phyloP scores from a whole-genome alignment of 352 stramenopile species.

The Pythium aphanidermatum region DNA sequence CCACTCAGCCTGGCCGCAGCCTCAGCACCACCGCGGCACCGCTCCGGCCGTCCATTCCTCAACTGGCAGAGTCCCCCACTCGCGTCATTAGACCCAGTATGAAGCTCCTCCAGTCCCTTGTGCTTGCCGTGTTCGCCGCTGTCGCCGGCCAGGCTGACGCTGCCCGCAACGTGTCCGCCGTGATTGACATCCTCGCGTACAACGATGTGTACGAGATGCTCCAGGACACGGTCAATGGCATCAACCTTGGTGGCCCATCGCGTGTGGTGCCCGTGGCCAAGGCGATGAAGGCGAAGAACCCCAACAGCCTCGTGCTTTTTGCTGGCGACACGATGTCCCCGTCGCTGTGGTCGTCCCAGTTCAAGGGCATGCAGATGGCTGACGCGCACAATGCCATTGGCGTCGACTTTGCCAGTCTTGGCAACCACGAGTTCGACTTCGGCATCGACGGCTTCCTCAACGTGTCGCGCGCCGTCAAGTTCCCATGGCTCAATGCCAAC shows the following conservation, averaged over 20 bases:
- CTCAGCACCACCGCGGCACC: too few relatives aligned
- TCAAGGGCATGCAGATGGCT: constrained; percentile 77
- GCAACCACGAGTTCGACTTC: constrained; percentile 82
- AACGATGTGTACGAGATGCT: constrained; percentile 81
- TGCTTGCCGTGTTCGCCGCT: constrained; percentile 18
- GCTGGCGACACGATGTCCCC: constrained; percentile 76
- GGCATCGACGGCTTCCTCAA: constrained; percentile 72
- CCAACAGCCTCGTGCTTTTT: constrained; percentile 73
- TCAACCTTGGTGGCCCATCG: constrained; percentile 68
- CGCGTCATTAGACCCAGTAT: constrained; percentile 4
- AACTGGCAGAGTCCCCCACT: background rate
- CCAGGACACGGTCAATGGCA: constrained; percentile 48
- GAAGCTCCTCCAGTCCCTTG: constrained; percentile 28
- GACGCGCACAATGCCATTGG: constrained; percentile 70
- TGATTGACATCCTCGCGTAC: constrained; percentile 64
- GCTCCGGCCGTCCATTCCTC: background rate
- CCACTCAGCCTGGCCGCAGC: too few relatives aligned
- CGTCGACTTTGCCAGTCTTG: constrained; percentile 64
- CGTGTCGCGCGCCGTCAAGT: constrained; percentile 45
- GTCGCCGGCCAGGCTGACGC: constrained; percentile 14
- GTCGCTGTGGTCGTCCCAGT: constrained; percentile 75
- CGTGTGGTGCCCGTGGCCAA: constrained; percentile 61
- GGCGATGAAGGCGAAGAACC: constrained; percentile 45
- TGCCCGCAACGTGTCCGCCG: constrained; percentile 36
- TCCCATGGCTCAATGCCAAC: constrained; percentile 74